Percentiles rank a stretch among this genome's conserved stretches.
These are phyloP conservation scores for Cyclotella baltica DNA, from an alignment of 108 stramenopile species.

Conservation along the genomic window DNA sequence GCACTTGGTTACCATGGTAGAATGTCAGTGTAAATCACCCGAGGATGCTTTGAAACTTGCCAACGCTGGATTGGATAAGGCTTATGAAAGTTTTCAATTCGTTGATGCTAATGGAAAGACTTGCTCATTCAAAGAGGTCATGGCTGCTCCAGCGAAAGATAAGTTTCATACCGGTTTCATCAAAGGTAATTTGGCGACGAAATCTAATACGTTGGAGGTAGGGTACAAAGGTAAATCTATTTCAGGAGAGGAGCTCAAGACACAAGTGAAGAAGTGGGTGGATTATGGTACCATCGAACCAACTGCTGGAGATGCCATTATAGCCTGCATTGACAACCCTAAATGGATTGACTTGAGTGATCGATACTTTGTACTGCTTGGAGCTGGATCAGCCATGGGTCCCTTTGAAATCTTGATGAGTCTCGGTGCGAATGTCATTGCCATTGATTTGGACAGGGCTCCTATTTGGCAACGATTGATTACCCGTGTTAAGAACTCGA, in stretches of 20 bases:
- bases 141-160: conserved; percentile 73
- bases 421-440: conserved; percentile 95
- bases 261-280: conserved; percentile 93
- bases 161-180: conserved; percentile 89
- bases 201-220: conserved; percentile 69
- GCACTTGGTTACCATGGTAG: conserved; percentile 88
- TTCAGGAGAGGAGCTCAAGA: conserved; percentile 78
- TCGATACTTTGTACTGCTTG: conserved; percentile 94
- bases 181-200: conserved; percentile 61
- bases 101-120: conserved; percentile 78
- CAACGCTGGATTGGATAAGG: conserved; percentile 90
- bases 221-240: conserved; percentile 93
- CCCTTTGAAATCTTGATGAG: conserved; percentile 93
- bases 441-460: conserved; percentile 94
- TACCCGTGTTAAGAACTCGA: conserved; percentile 74
- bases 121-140: conserved; percentile 81
- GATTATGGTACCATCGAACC: conserved; percentile 96
- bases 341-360: conserved; percentile 90
- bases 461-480: conserved; percentile 93
- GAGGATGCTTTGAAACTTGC: conserved; percentile 89
- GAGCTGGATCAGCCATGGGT: conserved; percentile 99
- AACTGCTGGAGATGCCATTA: conserved; percentile 93
- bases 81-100: conserved; percentile 93
- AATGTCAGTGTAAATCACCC: conserved; percentile 81
- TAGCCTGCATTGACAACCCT: conserved; percentile 82